phyloP scores from a whole-genome alignment of 306 rosid species.

The Gillenia trifoliata region DNA sequence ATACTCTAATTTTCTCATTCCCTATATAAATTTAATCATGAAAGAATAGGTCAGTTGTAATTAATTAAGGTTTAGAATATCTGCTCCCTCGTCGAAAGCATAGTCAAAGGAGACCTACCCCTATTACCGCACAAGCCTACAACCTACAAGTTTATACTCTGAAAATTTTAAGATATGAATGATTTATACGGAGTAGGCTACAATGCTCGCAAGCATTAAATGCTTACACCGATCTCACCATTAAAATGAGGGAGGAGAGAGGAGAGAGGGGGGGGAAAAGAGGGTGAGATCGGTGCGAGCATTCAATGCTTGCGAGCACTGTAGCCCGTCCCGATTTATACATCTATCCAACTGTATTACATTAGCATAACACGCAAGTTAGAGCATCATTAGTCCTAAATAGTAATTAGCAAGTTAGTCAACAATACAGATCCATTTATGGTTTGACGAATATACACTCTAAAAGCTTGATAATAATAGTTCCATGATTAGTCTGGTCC shows the following conservation, averaged over 20 bases:
- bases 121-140: neutral
- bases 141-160: neutral
- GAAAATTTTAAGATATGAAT: neutral
- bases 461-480: neutral
- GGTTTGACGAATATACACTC: slow-evolving; percentile 39
- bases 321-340: no score
- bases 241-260: no score
- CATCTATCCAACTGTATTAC: slow-evolving; percentile 3
- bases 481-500: slow-evolving; percentile 51
- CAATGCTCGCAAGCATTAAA: no score
- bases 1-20: no score
- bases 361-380: neutral
- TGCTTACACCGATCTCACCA: no score
- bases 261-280: no score
- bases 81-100: neutral
- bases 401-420: neutral
- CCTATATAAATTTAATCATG: no score
- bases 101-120: neutral
- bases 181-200: no score
- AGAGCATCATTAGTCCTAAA: neutral
- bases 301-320: no score
- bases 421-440: slow-evolving; percentile 3
- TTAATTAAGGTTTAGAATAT: neutral
- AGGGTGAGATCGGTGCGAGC: no score
- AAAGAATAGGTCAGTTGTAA: no score